Conservation (phyloP, 192 early-diverging fungal species). For the Dispira parvispora region DNA sequence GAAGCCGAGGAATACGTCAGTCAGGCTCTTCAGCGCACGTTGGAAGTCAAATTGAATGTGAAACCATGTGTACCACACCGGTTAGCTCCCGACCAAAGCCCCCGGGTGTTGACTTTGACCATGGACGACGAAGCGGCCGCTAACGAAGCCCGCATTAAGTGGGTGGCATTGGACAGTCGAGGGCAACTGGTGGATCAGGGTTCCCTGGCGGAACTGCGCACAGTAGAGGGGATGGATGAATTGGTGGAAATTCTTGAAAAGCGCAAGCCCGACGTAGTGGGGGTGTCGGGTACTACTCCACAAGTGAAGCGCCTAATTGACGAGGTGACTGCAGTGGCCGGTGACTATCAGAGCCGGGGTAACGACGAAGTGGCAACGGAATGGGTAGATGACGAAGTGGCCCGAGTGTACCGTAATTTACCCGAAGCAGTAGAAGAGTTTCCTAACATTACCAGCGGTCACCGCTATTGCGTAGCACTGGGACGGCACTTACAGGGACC, state of each 20-base stretch:
- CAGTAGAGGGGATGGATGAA: slow-evolving; percentile 20
- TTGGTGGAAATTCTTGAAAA: slow-evolving; percentile 40
- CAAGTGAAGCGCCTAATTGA: slow-evolving; percentile 58
- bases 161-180: slow-evolving; percentile 55
- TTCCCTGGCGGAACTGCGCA: slow-evolving; percentile 39
- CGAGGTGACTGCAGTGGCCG: slow-evolving; percentile 37
- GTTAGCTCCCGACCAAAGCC: slow-evolving; percentile 9
- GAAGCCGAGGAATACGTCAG: slow-evolving; percentile 57
- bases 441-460: slow-evolving; percentile 41
- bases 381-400: slow-evolving; percentile 77
- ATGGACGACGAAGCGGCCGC: slow-evolving; percentile 25
- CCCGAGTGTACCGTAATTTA: slow-evolving; percentile 69
- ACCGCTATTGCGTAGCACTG: slow-evolving; percentile 76
- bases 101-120: slow-evolving; percentile 23
- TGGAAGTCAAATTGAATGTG: slow-evolving; percentile 37
- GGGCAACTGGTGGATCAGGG: slow-evolving; percentile 49
- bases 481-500: slow-evolving; percentile 77
- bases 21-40: slow-evolving; percentile 34
- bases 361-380: slow-evolving; percentile 38
- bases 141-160: slow-evolving; percentile 33
- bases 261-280: slow-evolving; percentile 56
- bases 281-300: slow-evolving; percentile 60
- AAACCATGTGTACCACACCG: slow-evolving; percentile 14
- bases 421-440: slow-evolving; percentile 52
- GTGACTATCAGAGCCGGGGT: slow-evolving; percentile 27